These are phyloP conservation scores for Auricularia sp. DNA, from an alignment of 768 basidiomycete species.

Conservation along the genomic window DNA sequence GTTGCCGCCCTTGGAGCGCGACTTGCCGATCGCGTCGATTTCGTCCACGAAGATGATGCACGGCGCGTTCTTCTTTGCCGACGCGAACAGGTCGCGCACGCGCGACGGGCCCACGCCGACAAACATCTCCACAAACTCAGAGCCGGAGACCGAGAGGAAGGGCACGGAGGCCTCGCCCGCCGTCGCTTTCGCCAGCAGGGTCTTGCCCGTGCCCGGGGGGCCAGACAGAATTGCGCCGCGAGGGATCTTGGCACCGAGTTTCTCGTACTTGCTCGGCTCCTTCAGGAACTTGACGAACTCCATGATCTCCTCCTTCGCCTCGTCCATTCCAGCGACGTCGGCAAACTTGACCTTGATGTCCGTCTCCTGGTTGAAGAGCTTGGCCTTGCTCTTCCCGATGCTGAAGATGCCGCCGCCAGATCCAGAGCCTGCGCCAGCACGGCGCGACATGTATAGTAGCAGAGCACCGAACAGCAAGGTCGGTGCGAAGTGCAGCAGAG, in stretches of 20 bases:
- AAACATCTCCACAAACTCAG: slow-evolving; percentile 99
- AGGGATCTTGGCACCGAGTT: slow-evolving; percentile 94
- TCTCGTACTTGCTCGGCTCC: slow-evolving; percentile 89
- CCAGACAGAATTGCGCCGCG: slow-evolving; percentile 91
- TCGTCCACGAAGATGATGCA: slow-evolving; percentile 99
- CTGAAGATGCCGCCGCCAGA: slow-evolving; percentile 87
- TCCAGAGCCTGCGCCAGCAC: slow-evolving; percentile 50
- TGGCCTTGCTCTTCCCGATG: slow-evolving; percentile 92
- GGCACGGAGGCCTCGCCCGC: slow-evolving; percentile 97
- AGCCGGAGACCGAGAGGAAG: slow-evolving; percentile 96
- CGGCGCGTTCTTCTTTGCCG: slow-evolving; percentile 94
- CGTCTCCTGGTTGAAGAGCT: slow-evolving; percentile 93
- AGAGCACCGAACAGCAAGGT: slow-evolving; percentile 86
- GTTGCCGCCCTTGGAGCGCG: slow-evolving; percentile 65
- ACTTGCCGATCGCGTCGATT: slow-evolving; percentile 97
- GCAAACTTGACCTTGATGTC: slow-evolving; percentile 88
- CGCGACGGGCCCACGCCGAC: slow-evolving; percentile 97
- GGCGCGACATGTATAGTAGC: slow-evolving; percentile 75
- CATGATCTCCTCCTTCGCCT: slow-evolving; percentile 99
- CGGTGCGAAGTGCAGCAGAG: slow-evolving; percentile 86
- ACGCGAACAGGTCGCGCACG: slow-evolving; percentile 94
- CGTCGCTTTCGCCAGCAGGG: slow-evolving; percentile 93
- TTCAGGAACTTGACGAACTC: slow-evolving; percentile 99
- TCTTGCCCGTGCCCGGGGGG: slow-evolving; percentile 97
- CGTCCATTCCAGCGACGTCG: slow-evolving; percentile 99